Percentiles rank a stretch among this genome's conserved stretches.
phyloP scores from a whole-genome alignment of 78 protist genomes.

The Corallochytrium limacisporum region DNA sequence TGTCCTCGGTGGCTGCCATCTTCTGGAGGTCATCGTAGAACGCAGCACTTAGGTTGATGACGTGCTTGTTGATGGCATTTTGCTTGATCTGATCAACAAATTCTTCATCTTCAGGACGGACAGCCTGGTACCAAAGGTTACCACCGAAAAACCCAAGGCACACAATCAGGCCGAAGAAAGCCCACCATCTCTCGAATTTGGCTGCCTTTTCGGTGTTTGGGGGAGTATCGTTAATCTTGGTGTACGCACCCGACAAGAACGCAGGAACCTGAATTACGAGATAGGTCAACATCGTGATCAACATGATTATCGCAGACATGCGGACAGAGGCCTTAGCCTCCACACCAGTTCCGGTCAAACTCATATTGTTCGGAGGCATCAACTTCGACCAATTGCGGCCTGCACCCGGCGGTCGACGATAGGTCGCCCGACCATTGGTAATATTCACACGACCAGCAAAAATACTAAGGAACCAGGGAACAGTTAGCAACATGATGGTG shows the following conservation, averaged over 20 bases:
- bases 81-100: constrained; percentile 20
- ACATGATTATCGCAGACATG: constrained; percentile 35
- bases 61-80: neutral
- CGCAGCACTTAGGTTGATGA: neutral
- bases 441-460: constrained; percentile 16
- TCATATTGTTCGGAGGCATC: neutral
- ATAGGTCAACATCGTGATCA: constrained; percentile 13
- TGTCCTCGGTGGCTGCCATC: neutral
- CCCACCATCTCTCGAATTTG: constrained; percentile 22
- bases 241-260: too few relatives aligned
- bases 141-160: constrained; percentile 8
- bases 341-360: neutral
- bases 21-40: neutral
- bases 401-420: neutral
- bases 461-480: constrained; percentile 53
- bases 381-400: too few relatives aligned
- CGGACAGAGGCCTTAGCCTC: neutral
- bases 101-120: constrained; percentile 18
- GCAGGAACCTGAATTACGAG: constrained; percentile 57
- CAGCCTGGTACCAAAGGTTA: constrained; percentile 38
- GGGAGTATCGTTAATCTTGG: neutral
- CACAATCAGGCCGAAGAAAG: constrained; percentile 37
- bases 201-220: neutral
- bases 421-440: too few relatives aligned
- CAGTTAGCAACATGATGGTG: constrained; percentile 74